Base-by-base conservation (phyloP, 2,329 filamentous ascomycete species). In the Aureobasidium pullulans region DNA sequence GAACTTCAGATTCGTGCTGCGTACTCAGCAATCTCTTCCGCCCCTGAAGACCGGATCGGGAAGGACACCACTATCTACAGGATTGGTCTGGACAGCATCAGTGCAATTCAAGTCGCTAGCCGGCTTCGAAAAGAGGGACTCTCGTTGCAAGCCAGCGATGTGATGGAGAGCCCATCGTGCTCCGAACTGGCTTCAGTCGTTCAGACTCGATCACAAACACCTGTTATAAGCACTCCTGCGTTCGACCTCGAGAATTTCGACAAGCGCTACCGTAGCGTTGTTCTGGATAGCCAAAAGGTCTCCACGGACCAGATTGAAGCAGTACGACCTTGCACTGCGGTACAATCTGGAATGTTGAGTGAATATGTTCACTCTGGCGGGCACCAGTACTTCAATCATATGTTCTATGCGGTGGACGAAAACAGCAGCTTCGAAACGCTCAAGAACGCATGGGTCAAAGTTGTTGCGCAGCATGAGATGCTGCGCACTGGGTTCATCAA, bases 41-140 rank as follows among this genome's bases (percentile, higher is more conserved):
- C 81, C 4, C 69, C 81, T 0, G 59, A 69, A 1, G 66, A 76
- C 0, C 75, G 73, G 0, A 85, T 96, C 48, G 66, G 69, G 3
- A 79, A 78, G 11, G 69, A 80, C 9, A 90, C 84, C 0, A 90
- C 89, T 0, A 90, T 97, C 50, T 96, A 93, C 66, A 85, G 88
- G 60, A 81, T 96, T n/a, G 93, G 93, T 0, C 76, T 96, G 3
- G 92, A 96, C 72, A 96, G 92, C 69, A 94, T 97, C 67, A 92
- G 88, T 62, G 89, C 90, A 0, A 79, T 84, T 15, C 91, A 96
- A 67, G 78, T 96, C 9, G 89, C 90, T 0, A 80, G 83, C 1
- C 75, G 79, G 29, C 76, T 96, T 15, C 83, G 87, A 16, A 81
- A 78, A 40, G 67, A 79, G 16, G 85, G 84, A 0, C 75, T 84